Percentiles rank a stretch among this genome's conserved stretches.
phyloP scores from a whole-genome alignment of 2,329 filamentous ascomycete species.

The Botrytis paeoniae region DNA sequence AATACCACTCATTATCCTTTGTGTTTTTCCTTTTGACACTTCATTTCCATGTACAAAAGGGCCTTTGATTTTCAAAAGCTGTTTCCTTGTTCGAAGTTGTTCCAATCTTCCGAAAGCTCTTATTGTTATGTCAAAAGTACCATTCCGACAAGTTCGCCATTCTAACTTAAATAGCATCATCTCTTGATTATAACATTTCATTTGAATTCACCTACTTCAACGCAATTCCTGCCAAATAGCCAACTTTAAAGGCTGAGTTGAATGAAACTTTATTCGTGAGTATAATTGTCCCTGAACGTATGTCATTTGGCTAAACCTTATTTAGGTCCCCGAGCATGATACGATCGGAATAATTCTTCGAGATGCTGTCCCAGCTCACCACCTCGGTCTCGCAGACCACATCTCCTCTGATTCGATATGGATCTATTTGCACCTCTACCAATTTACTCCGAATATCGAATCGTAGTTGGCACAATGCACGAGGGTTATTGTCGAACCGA shows the following conservation, averaged over 20 bases:
- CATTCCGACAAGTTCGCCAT: neutral
- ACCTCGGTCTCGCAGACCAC: constrained; percentile 25
- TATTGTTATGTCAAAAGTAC: neutral
- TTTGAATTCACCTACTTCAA: too few relatives aligned
- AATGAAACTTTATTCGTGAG: neutral
- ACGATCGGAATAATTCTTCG: constrained; percentile 22
- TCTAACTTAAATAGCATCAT: constrained; percentile 3
- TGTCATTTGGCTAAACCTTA: neutral
- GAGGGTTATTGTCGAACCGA: constrained; percentile 28
- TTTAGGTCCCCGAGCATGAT: constrained; percentile 25
- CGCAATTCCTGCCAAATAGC: neutral
- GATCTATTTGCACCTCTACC: constrained; percentile 20
- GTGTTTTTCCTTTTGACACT: neutral
- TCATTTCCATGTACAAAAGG: neutral
- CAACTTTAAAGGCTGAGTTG: neutral
- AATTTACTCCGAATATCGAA: constrained; percentile 23
- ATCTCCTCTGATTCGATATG: constrained; percentile 17
- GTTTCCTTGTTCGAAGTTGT: neutral
- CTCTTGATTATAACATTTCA: neutral
- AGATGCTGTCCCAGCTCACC: constrained; percentile 34
- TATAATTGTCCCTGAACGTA: neutral
- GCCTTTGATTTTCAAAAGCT: neutral
- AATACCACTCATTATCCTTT: neutral
- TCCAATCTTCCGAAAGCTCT: neutral
- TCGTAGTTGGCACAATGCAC: constrained; percentile 35